Conservation (phyloP, 371 early-diverging fungal genomes). For the Dichotomocladium elegans region DNA sequence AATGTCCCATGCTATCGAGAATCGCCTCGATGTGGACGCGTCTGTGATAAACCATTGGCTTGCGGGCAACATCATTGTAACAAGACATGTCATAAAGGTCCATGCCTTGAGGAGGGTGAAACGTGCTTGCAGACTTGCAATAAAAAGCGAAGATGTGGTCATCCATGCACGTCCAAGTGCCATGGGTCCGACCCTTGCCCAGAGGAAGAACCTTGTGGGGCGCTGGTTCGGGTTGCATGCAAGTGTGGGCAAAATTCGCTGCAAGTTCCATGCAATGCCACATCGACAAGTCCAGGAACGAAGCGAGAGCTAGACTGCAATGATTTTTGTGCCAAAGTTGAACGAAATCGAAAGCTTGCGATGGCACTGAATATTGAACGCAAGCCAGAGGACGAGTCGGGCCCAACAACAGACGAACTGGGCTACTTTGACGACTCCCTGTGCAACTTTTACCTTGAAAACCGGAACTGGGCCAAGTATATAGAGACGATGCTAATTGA, state of each 20-base stretch:
- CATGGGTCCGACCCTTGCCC: constrained; percentile 66
- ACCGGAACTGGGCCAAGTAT: constrained; percentile 57
- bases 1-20: constrained; percentile 73
- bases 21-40: constrained; percentile 65
- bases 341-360: constrained; percentile 70
- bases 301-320: constrained; percentile 56
- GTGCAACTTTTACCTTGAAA: constrained; percentile 53
- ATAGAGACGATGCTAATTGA: constrained; percentile 58
- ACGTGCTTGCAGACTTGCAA: constrained; percentile 61
- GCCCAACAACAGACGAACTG: constrained; percentile 27
- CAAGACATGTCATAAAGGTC: constrained; percentile 71
- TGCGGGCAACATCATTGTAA: constrained; percentile 72
- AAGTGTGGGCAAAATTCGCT: constrained; percentile 65
- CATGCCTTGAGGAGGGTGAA: constrained; percentile 50
- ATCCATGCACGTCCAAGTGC: constrained; percentile 61
- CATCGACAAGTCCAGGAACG: constrained; percentile 38
- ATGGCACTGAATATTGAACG: constrained; percentile 62
- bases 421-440: constrained; percentile 61
- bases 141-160: constrained; percentile 67
- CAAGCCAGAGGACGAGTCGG: constrained; percentile 14
- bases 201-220: constrained; percentile 54
- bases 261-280: constrained; percentile 59
- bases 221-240: constrained; percentile 55
- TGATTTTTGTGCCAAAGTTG: constrained; percentile 68
- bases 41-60: constrained; percentile 57